Percentiles rank a stretch among this genome's conserved stretches.
phyloP scores from a whole-genome alignment of 139 green algal species.

The Micractinium sp. region DNA sequence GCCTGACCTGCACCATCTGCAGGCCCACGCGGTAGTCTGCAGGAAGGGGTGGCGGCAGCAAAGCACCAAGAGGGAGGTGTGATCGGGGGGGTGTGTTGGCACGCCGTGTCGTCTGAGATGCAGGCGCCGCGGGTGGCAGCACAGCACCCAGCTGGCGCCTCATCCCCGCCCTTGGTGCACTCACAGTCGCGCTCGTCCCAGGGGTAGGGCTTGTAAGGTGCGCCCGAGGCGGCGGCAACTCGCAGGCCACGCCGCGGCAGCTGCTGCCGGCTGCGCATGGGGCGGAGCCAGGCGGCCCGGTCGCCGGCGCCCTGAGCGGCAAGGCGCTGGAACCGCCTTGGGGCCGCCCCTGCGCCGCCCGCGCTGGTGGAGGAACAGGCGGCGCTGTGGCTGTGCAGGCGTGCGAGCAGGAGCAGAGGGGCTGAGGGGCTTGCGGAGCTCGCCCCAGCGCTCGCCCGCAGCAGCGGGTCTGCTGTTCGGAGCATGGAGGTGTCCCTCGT shows the following conservation, averaged over 20 bases:
- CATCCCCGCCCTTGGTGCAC: neutral
- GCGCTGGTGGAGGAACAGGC: neutral
- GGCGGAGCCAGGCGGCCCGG: neutral
- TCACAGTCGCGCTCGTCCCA: conserved; percentile 20
- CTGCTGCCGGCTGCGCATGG: neutral
- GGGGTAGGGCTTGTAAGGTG: conserved; percentile 6
- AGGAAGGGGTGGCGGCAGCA: no score
- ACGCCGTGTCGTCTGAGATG: no score
- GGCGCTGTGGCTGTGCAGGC: neutral
- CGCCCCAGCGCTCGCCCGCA: no score
- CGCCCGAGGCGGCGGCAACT: neutral
- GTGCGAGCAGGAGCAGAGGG: no score
- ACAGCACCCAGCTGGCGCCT: no score
- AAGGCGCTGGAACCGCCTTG: neutral
- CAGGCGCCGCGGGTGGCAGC: no score
- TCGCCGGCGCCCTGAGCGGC: neutral
- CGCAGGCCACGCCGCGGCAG: no score
- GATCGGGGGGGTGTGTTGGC: no score
- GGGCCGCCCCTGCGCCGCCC: neutral
- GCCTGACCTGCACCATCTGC: neutral
- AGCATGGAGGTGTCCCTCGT: no score
- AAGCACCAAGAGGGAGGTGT: no score
- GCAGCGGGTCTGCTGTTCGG: no score
- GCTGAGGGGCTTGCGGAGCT: no score
- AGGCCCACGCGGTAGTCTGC: neutral